Evolutionary conservation across 2,329 filamentous ascomycete species (phyloP).

Genomic region (Chlorencoelia australis): DNA sequence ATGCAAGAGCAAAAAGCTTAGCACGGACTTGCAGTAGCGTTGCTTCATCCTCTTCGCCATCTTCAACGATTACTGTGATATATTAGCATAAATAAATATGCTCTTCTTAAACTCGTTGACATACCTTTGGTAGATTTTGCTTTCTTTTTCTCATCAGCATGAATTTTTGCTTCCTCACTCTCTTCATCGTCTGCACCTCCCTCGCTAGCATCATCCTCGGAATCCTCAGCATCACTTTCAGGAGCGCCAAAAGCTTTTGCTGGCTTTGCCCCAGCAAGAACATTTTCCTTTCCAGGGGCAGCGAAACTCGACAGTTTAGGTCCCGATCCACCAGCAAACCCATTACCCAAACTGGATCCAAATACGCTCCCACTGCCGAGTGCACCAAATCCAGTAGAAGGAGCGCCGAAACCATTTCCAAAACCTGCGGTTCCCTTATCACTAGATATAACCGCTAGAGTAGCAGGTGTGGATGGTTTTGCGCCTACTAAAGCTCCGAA

Average conservation of each 20-base stretch:
- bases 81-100: neutral
- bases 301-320: constrained; percentile 58
- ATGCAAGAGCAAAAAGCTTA: constrained; percentile 75
- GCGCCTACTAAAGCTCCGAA: constrained; percentile 35
- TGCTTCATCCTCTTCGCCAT: constrained; percentile 75
- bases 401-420: constrained; percentile 24
- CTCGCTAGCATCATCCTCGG: constrained; percentile 33
- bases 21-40: constrained; percentile 68
- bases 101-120: constrained; percentile 20
- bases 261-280: constrained; percentile 45
- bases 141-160: constrained; percentile 52
- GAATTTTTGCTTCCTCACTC: constrained; percentile 39
- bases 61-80: constrained; percentile 52
- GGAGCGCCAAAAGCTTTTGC: constrained; percentile 70
- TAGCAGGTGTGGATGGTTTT: constrained; percentile 14
- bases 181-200: constrained; percentile 35
- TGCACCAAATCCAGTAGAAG: constrained; percentile 22
- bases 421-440: constrained; percentile 26
- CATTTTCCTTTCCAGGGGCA: constrained; percentile 41
- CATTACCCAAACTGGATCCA: constrained; percentile 32
- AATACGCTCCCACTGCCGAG: constrained; percentile 32
- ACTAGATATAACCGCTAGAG: constrained; percentile 30
- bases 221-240: constrained; percentile 50
- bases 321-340: constrained; percentile 30
- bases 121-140: constrained; percentile 58